These are phyloP conservation scores for Apiospora marii DNA, from an alignment of 2,329 filamentous ascomycete genomes.

Conservation along the genomic window DNA sequence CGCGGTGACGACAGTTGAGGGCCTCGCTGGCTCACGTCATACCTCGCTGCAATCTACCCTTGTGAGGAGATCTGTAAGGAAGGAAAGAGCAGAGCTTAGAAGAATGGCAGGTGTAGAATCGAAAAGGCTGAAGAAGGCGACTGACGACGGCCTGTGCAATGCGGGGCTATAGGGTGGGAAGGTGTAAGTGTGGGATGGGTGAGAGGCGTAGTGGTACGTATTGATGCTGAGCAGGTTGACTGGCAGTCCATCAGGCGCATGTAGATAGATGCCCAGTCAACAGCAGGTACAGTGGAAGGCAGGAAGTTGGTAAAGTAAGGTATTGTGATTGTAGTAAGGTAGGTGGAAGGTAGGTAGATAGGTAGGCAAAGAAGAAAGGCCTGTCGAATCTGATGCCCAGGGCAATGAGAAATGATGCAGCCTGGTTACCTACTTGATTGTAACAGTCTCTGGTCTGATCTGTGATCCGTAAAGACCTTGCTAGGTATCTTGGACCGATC, in stretches of 20 bases:
- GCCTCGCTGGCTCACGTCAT: conserved; percentile 47
- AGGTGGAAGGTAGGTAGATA: too few relatives aligned
- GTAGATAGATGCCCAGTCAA: conserved; percentile 3
- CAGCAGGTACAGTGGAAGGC: not conserved
- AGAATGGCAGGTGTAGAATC: conserved; percentile 28
- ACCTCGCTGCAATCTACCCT: conserved; percentile 38
- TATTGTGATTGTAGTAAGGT: too few relatives aligned
- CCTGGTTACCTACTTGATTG: conserved; percentile 3
- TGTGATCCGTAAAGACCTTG: conserved; percentile 8
- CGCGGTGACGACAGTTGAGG: conserved; percentile 46
- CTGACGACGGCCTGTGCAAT: conserved; percentile 17
- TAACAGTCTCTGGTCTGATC: not conserved
- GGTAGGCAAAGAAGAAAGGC: not conserved
- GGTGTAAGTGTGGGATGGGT: conserved; percentile 16
- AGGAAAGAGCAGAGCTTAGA: conserved; percentile 33
- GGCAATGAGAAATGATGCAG: conserved; percentile 11
- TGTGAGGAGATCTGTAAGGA: conserved; percentile 35
- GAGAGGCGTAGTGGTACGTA: conserved; percentile 10
- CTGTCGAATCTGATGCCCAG: conserved; percentile 2
- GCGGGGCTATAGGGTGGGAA: conserved; percentile 21
- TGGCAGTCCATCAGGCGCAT: not conserved
- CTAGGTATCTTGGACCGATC: conserved; percentile 3
- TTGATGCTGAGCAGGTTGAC: conserved; percentile 1
- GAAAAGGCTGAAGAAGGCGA: conserved; percentile 27
- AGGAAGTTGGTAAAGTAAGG: not conserved